Conservation (phyloP, 257 asterid genomes). For the Nemophila menziesii region DNA sequence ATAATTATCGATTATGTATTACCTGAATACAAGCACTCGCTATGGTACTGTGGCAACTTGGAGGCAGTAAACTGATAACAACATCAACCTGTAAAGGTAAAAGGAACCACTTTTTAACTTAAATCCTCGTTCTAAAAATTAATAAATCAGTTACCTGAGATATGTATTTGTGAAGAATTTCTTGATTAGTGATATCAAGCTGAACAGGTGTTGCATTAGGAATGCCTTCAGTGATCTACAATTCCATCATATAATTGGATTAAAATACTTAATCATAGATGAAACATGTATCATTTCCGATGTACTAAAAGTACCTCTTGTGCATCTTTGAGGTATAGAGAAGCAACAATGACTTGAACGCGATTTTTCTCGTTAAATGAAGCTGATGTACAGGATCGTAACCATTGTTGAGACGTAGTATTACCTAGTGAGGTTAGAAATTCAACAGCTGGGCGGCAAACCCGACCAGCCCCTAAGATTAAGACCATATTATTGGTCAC, state of each 20-base stretch:
- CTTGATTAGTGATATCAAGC: conserved; percentile 52
- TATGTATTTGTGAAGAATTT: conserved; percentile 36
- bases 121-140: neutral
- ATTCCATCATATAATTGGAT: conserved; percentile 9
- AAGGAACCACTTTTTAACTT: conserved; percentile 3
- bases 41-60: conserved; percentile 64
- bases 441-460: conserved; percentile 92
- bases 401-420: conserved; percentile 30
- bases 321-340: conserved; percentile 87
- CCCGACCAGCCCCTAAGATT: conserved; percentile 95
- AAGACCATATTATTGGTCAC: conserved; percentile 48
- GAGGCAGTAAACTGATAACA: conserved; percentile 88
- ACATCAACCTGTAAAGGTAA: conserved; percentile 60
- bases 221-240: conserved; percentile 65
- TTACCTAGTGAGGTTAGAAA: conserved; percentile 57
- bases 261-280: neutral
- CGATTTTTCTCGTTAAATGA: conserved; percentile 34
- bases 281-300: neutral
- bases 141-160: conserved; percentile 36
- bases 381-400: conserved; percentile 27
- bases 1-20: conserved; percentile 1
- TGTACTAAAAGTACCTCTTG: conserved; percentile 49
- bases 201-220: conserved; percentile 68
- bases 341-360: conserved; percentile 68
- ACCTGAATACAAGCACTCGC: conserved; percentile 89